Base-by-base conservation (phyloP, 306 rosid species). In the Rosa chinensis region DNA sequence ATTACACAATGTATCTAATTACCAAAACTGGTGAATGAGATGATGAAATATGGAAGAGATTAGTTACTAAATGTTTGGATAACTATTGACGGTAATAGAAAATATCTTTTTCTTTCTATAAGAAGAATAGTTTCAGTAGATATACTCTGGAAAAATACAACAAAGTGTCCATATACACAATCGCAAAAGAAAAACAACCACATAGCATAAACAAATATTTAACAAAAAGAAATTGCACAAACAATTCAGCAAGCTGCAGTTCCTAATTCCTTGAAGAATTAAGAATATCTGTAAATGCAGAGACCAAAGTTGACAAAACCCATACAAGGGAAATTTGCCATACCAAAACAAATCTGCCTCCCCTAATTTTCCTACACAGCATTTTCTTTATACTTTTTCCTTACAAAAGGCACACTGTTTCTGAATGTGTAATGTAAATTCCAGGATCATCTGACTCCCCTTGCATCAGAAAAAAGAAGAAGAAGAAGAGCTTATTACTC, bases 1-100 rank as follows among this genome's bases (percentile, higher is more conserved):
- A 75, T 68, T 10, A 45, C 17, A 72, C 63, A 61, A 48, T 35
- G 20, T 74, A 35, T n/a, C 5, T 71, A 11, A 48, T 59, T 42
- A 48, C 70, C 80, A 69, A 10, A 77, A 21, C 17, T 8, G 5
- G n/a, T 73, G 40, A 66, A 74, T 42, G 13, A 37, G 37, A 55
- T 75, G 17, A 56, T 40, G 20, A 75, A 75, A 73, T 40, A 74
- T 37, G 45, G 8, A 50, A 39, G 50, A 42, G 10, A 74, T 42
- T 8, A 59, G 39, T 75, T 21, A 75, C 44, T 8, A 8, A 2
- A 43, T 75, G 37, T 50, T 53, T 56, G 66, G 50, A 37, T 39
- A 21, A 21, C 11, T 58, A 58, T 42, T 59, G 70, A 40, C 5
- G 0, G 35, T 42, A 59, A 43, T 12, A 20, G 43, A 43, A 20